Conservation (phyloP, 306 rosid species). For the Coriaria nepalensis region DNA sequence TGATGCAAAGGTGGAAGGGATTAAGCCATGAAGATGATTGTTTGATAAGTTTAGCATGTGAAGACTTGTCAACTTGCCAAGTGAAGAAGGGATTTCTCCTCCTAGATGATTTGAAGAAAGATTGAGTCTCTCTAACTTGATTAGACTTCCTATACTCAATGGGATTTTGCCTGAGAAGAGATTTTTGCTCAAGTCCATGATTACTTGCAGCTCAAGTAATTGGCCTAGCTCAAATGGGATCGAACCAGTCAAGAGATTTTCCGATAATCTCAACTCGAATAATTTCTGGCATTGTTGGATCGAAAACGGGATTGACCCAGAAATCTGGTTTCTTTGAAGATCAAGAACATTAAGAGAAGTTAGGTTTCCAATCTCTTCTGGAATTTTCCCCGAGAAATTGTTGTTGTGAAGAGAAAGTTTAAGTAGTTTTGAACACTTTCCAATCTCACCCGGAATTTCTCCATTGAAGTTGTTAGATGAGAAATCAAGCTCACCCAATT, state of each 20-base stretch:
- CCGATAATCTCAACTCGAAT: constrained; percentile 75
- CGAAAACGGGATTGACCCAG: constrained; percentile 59
- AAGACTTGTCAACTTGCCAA: constrained; percentile 68
- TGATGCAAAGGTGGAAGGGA: constrained; percentile 50
- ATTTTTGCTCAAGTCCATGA: constrained; percentile 60
- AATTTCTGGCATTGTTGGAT: constrained; percentile 57
- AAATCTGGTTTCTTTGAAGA: constrained; percentile 52
- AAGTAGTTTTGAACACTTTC: constrained; percentile 62
- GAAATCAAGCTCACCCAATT: constrained; percentile 79
- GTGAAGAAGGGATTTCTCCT: constrained; percentile 54
- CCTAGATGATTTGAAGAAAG: constrained; percentile 62
- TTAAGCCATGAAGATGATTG: constrained; percentile 56
- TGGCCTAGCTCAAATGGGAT: constrained; percentile 61
- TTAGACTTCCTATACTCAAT: constrained; percentile 52
- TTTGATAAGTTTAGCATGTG: constrained; percentile 67
- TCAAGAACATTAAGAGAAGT: constrained; percentile 65
- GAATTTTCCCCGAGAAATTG: constrained; percentile 63
- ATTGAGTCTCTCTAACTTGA: constrained; percentile 74
- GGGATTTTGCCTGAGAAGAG: constrained; percentile 59
- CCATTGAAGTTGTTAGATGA: constrained; percentile 65
- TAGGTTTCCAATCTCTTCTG: constrained; percentile 71
- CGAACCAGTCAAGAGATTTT: constrained; percentile 41
- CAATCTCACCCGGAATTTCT: constrained; percentile 50
- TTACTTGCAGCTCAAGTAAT: constrained; percentile 69
- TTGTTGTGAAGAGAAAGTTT: constrained; percentile 68